These are phyloP conservation scores for Alternaria burnsii DNA, from an alignment of 2,329 filamentous ascomycete species.

Conservation along the genomic window DNA sequence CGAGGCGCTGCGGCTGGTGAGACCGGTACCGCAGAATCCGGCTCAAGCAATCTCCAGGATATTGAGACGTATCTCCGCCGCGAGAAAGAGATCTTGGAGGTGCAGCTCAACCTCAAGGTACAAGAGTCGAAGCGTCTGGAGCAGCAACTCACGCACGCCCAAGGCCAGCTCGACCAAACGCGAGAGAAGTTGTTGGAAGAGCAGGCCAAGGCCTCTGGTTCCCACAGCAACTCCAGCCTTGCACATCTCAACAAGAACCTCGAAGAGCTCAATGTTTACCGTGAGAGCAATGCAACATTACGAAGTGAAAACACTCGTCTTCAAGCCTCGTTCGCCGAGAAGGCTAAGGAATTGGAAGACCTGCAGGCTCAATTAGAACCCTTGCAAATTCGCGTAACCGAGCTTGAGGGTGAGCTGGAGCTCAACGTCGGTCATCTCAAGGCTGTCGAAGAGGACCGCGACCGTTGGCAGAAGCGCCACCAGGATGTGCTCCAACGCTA, in stretches of 20 bases:
- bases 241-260: slow-evolving; percentile 93
- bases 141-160: slow-evolving; percentile 87
- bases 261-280: slow-evolving; percentile 93
- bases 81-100: slow-evolving; percentile 97
- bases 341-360: slow-evolving; percentile 76
- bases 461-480: slow-evolving; percentile 94
- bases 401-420: slow-evolving; percentile 81
- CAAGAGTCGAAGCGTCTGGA: slow-evolving; percentile 89
- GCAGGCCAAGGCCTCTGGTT: slow-evolving; percentile 75
- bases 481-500: slow-evolving; percentile 97
- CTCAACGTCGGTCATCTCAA: slow-evolving; percentile 88
- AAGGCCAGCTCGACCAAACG: slow-evolving; percentile 87
- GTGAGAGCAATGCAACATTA: slow-evolving; percentile 91
- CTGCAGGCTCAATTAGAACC: slow-evolving; percentile 81
- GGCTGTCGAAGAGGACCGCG: slow-evolving; percentile 87
- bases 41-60: slow-evolving; percentile 81
- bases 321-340: slow-evolving; percentile 77
- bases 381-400: slow-evolving; percentile 78
- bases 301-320: slow-evolving; percentile 85
- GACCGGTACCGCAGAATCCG: slow-evolving; percentile 61
- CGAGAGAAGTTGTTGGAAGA: slow-evolving; percentile 91
- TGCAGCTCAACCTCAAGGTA: slow-evolving; percentile 89
- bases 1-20: slow-evolving; percentile 67
- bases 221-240: slow-evolving; percentile 78
- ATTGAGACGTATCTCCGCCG: slow-evolving; percentile 89